A percentile compares a stretch with the other conserved stretches of the same genome.
These are phyloP conservation scores for Dendrocalamus sinicus DNA, from an alignment of 176 grass and related monocot species.

Conservation along the genomic window DNA sequence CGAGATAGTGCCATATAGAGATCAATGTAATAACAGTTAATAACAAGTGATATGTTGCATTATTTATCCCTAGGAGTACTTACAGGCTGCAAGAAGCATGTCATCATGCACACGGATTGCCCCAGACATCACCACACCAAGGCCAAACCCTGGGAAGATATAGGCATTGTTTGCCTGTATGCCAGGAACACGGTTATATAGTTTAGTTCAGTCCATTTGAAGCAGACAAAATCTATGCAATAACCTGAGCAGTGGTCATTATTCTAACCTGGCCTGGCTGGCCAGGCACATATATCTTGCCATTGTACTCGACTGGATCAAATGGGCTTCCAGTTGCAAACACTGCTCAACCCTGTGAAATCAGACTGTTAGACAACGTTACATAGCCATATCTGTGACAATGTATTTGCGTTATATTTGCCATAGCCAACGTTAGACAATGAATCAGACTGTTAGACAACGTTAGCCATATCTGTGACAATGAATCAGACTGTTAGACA, in stretches of 20 bases:
- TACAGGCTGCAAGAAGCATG: conserved; percentile 90
- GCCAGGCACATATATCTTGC: conserved; percentile 76
- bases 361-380: conserved; percentile 32
- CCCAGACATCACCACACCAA: conserved; percentile 88
- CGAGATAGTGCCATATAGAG: background rate
- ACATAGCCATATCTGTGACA: background rate
- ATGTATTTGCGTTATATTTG: no score
- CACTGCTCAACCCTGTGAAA: conserved; percentile 81
- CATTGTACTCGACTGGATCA: conserved; percentile 86
- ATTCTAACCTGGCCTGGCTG: conserved; percentile 53
- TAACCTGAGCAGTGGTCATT: conserved; percentile 1
- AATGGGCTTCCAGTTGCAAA: conserved; percentile 96
- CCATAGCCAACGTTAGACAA: no score
- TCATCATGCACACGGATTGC: conserved; percentile 86
- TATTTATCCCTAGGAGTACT: conserved; percentile 38
- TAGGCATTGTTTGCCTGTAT: conserved; percentile 83
- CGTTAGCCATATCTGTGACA: no score
- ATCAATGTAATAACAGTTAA: conserved; percentile 9
- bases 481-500: no score
- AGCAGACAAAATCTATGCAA: conserved; percentile 29
- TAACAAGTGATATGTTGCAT: background rate
- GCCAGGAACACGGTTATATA: background rate
- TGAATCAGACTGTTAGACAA: no score
- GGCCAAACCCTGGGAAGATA: conserved; percentile 88
- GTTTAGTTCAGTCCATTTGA: background rate